Evolutionary conservation across 1,284 basidiomycete genomes (phyloP), one percentile per base, ranked within the genome.

Genomic region (Anthracocystis walkeri): DNA sequence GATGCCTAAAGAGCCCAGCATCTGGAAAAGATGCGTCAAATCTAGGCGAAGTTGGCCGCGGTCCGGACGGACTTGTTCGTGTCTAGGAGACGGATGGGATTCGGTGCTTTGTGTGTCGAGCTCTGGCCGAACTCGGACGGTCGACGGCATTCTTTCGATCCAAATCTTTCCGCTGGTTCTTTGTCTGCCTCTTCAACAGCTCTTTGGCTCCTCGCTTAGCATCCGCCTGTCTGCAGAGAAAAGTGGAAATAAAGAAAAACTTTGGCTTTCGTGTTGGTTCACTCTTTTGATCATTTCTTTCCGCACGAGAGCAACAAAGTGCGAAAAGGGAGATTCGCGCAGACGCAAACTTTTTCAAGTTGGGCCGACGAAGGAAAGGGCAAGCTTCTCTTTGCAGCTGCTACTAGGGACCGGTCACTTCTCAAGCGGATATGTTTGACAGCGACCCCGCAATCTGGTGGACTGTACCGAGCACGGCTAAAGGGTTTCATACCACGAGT

Each of bases 101-200:
- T 69, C 56, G 66, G 66, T n/a, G 66, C 60, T 45, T 55, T 31
- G 7, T 7, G 41, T 27, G 29, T 44, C 40, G 27, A 60, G 8
- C 25, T 52, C 44, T 64, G 53, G 11, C 67, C 67, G 67, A 59
- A 51, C 20, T 57, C 67, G 67, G 67, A 70, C 7, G 46, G 23
- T 48, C 4, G 48, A 54, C 67, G 57, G 61, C 67, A 50, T 49
- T 55, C 41, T 61, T 29, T 29, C 8, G 29, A 29, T 5, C 8
- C 29, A 8, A 29, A 29, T 29, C 29, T 29, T 29, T 29, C 29
- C 29, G 29, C 29, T 5, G 29, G 7, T 21, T 25, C 44, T 40
- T 40, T 40, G 5, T 16, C 23, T 14, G 23, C 44, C 21, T 25
- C 44, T 21, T 7, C 7, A 7, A 3, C 21, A 21, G 20, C 20